Percentiles rank a stretch among this genome's conserved stretches.
These are phyloP conservation scores for Entamoeba nuttalli DNA, from an alignment of 208 protist species.

Conservation along the genomic window DNA sequence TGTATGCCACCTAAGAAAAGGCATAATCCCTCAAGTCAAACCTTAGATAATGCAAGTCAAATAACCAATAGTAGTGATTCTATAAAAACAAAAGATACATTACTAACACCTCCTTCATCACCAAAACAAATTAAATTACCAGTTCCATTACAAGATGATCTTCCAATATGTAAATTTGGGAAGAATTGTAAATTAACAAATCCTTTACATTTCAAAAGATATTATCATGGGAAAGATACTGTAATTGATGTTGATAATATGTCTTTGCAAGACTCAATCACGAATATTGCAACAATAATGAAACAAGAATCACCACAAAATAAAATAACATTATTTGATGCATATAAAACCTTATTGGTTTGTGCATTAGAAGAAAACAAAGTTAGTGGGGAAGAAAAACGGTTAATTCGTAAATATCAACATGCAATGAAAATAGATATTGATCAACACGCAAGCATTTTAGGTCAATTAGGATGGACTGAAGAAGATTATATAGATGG, in stretches of 20 bases:
- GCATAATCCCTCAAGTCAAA: too few relatives aligned
- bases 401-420: neutral
- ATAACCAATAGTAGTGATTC: too few relatives aligned
- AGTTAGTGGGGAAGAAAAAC: neutral
- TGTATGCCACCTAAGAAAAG: too few relatives aligned
- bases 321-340: neutral
- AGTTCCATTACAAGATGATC: neutral
- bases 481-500: neutral
- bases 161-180: neutral
- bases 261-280: neutral
- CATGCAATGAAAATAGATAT: neutral
- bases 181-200: neutral
- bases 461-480: neutral
- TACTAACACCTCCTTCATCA: neutral
- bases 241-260: neutral
- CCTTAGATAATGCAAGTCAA: too few relatives aligned
- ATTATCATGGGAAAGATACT: neutral
- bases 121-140: neutral
- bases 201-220: neutral
- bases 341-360: neutral
- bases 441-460: neutral
- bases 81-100: too few relatives aligned
- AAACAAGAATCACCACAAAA: neutral
- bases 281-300: neutral
- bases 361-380: neutral